A percentile compares a stretch with the other conserved stretches of the same genome.
Evolutionary conservation across 1,284 basidiomycete genomes (phyloP).

Genomic region (Schizopora paradoxa): DNA sequence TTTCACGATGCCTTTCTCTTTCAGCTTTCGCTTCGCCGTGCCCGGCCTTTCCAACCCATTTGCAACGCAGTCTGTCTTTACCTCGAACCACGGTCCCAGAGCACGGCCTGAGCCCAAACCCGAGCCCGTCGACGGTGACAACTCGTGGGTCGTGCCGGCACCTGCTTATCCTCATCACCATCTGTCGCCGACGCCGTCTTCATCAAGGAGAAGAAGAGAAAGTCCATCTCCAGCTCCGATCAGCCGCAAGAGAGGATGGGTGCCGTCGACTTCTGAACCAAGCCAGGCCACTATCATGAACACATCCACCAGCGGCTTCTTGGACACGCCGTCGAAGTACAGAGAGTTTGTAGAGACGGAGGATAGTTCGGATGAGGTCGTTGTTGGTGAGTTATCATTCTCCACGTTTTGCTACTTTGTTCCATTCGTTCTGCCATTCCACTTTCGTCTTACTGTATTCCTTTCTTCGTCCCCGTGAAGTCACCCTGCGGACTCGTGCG

Average conservation of each 20-base stretch:
- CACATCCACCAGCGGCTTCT: conserved; percentile 52
- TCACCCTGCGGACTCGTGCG: conserved; percentile 11
- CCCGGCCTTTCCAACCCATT: conserved; percentile 67
- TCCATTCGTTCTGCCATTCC: neutral
- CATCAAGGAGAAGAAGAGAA: conserved; percentile 17
- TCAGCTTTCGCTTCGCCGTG: conserved; percentile 58
- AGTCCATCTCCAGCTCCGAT: conserved; percentile 31
- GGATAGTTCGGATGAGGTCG: conserved; percentile 41
- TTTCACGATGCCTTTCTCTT: conserved; percentile 51
- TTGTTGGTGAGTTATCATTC: conserved; percentile 38
- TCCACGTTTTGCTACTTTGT: conserved; percentile 1
- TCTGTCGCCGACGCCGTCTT: conserved; percentile 25
- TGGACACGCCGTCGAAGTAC: conserved; percentile 62
- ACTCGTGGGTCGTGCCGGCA: conserved; percentile 1
- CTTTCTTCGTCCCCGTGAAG: neutral
- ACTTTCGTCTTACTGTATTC: neutral
- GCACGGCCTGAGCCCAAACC: conserved; percentile 24
- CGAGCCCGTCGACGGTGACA: conserved; percentile 19
- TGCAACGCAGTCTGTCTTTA: conserved; percentile 23
- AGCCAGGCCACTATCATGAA: conserved; percentile 46
- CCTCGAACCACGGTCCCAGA: conserved; percentile 18
- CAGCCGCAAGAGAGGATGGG: conserved; percentile 64
- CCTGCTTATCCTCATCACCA: conserved; percentile 22
- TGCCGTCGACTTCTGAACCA: conserved; percentile 50
- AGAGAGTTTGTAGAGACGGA: conserved; percentile 34